Percentiles rank a stretch among this genome's conserved stretches.
phyloP scores from a whole-genome alignment of 2,329 filamentous ascomycete species.

The Microsporum audouinii region DNA sequence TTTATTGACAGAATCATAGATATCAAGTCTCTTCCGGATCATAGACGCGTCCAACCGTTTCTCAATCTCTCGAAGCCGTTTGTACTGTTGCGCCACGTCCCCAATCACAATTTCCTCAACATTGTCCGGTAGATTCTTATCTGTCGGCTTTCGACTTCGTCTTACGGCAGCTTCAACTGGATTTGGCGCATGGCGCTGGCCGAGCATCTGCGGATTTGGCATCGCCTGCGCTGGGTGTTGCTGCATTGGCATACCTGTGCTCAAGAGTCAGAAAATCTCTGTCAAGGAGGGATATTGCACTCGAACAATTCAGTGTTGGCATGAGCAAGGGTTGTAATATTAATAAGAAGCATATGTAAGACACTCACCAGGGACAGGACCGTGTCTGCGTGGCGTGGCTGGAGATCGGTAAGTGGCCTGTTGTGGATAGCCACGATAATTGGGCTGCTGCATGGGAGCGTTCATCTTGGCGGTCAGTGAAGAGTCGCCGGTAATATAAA shows the following conservation, averaged over 20 bases:
- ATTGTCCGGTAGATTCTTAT: conserved; percentile 87
- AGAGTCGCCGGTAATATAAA: background rate
- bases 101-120: conserved; percentile 72
- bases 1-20: conserved; percentile 67
- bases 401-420: conserved; percentile 31
- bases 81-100: conserved; percentile 72
- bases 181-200: conserved; percentile 26
- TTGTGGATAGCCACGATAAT: conserved; percentile 32
- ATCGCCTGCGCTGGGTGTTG: conserved; percentile 24
- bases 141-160: conserved; percentile 78
- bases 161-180: conserved; percentile 51
- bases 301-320: background rate
- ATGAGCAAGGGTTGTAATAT: background rate
- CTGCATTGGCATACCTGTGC: conserved; percentile 26
- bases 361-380: conserved; percentile 29
- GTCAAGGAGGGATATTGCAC: background rate
- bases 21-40: conserved; percentile 85
- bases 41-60: conserved; percentile 81
- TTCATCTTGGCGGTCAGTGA: conserved; percentile 18
- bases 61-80: conserved; percentile 74
- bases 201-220: conserved; percentile 28
- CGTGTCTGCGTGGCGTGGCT: conserved; percentile 32
- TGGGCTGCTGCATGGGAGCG: conserved; percentile 33
- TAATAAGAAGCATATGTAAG: conserved; percentile 3
- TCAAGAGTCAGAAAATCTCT: conserved; percentile 4